Evolutionary conservation across 768 basidiomycete species (phyloP), one percentile per base, ranked within the genome.

Genomic region (Lentinus brumalis): DNA sequence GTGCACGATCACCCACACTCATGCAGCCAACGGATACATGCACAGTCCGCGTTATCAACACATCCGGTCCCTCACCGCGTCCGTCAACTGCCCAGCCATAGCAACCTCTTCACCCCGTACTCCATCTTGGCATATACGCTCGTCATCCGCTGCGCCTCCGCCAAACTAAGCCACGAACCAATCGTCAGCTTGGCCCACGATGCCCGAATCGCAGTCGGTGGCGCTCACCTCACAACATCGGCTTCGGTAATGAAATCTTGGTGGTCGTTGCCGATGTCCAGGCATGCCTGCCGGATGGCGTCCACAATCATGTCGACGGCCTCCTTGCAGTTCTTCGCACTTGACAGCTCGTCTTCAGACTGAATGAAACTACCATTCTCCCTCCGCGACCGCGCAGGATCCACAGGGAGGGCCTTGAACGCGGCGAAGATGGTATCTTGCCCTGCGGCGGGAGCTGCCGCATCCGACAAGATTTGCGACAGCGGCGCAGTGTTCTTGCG

Each of bases 111-210:
- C 53, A 97, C 81, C 0, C 92, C 92, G 72, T 96, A 94, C 70
- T 97, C 95, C 86, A 96, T 89, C 76, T 94, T 94, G 14, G 94
- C 85, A 72, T 92, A 91, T 65, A 96, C 79, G 62, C 87, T 91
- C 3, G 93, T 97, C 79, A 88, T 87, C 56, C 85, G 81, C 71
- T 89, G 87, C 2, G 96, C 96, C 66, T 97, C 93, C 7, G 82
- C 81, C 66, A 95, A 71, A 67, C 93, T 95, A 65, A 26, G 54
- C 58, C 64, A 51, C 68, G 57, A 49, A 49, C 35, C 40, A 40
- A 64, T 50, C 31, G 64, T 57, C 49, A 56, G 32, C 53, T 41
- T 58, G 31, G 41, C 46, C 46, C 61, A 49, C 53, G 49, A 38
- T 61, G 61, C 50, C 56, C 41, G 58, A 61, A 35, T 49, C 21